Conservation (phyloP, 306 rosid genomes). For the Cucurbita moschata region DNA sequence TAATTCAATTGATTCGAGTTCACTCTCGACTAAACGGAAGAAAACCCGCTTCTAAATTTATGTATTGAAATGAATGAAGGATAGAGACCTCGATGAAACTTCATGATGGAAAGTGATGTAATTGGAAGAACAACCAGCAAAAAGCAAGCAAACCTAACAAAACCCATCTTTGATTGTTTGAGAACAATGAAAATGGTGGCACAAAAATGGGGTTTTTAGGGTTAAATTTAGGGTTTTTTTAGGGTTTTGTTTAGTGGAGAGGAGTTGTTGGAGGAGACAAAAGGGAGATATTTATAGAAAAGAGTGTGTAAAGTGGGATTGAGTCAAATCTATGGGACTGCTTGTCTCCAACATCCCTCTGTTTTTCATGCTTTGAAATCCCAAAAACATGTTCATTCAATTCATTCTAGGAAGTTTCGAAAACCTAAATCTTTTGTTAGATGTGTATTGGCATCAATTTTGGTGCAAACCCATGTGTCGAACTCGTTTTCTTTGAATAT, state of each 20-base stretch:
- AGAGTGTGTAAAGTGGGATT: neutral
- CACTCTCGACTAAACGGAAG: too few species aligned
- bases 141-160: conserved; percentile 8
- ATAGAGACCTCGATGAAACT: neutral
- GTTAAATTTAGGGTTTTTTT: neutral
- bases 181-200: neutral
- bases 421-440: neutral
- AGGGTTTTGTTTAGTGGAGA: neutral
- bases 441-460: neutral
- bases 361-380: neutral
- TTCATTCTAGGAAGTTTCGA: neutral
- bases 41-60: too few species aligned
- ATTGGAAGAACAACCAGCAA: conserved; percentile 8
- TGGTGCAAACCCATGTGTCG: neutral
- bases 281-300: neutral
- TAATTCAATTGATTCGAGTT: too few species aligned
- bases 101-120: conserved; percentile 1
- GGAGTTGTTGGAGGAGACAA: neutral
- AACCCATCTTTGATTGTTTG: neutral
- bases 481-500: neutral
- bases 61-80: neutral
- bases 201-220: neutral
- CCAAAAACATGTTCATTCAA: neutral
- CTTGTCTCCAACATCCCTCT: conserved; percentile 2
- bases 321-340: neutral